Evolutionary conservation across 2,329 filamentous ascomycete genomes (phyloP), one percentile per base, ranked within the genome.

Genomic region (Ophiostoma sp.): DNA sequence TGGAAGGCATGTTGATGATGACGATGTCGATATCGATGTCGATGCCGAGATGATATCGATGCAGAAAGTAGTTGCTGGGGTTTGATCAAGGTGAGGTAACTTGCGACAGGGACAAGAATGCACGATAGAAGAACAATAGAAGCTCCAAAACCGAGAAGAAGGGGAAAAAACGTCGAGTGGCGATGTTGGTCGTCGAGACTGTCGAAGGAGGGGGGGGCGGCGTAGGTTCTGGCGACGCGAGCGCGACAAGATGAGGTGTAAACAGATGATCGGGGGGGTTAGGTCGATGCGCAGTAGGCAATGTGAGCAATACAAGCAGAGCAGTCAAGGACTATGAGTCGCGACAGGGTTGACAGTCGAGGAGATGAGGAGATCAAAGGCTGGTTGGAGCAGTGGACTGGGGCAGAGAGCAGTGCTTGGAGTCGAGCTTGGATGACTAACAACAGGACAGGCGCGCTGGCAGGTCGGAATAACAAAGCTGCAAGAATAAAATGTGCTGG

Each of bases 1-100:
- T 75, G 75, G 77, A 23, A 23, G 20, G 27, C n/a, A 41, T 62
- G 44, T n/a, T 52, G 54, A 35, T 66, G 27, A 4, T 35, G 39
- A 13, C 31, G 39, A 39, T 10, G 31, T 68, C 20, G 31, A 33
- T 31, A 31, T 31, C 27, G 27, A 31, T 60, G 54, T 31, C 10
- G n/a, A 23, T 6, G 31, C 13, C 39, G 65, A 67, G n/a, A n/a
- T 8, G 15, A 31, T 15, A 11, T 15, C 33, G 31, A 15, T 39
- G n/a, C 62, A 20, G 7, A 7, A 10, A 11, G 33, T 5, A 4
- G 15, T 17, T 35, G 31, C 27, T 33, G 15, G 13, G 23, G 54
- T 27, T 11, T 33, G 4, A 20, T 64, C 15, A n/a, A 64, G 33
- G 17, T n/a, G 33, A 35, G 20, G 17, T 15, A 35, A 23, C 35